Conservation (phyloP, 192 early-diverging fungal species). For the Coemansia sp. region DNA sequence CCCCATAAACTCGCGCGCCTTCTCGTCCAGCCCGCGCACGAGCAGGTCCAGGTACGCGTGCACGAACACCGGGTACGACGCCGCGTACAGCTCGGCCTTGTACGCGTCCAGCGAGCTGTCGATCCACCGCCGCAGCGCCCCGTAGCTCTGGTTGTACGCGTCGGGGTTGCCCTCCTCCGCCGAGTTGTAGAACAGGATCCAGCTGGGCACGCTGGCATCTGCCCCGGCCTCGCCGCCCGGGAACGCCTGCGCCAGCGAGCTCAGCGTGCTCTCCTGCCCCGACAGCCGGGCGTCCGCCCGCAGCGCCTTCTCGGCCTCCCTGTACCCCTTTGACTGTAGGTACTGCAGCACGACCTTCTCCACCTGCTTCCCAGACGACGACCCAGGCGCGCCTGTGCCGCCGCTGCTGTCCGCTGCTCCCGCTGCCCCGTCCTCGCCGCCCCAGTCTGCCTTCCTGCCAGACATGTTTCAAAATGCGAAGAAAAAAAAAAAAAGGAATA, state of each 20-base stretch:
- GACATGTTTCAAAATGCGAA: conserved; percentile 5
- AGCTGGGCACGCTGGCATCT: conserved; percentile 65
- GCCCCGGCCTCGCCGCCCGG: conserved; percentile 50
- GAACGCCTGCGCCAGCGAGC: conserved; percentile 50
- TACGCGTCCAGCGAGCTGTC: conserved; percentile 95
- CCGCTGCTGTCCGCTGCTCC: not conserved
- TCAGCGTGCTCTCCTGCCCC: conserved; percentile 44
- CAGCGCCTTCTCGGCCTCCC: conserved; percentile 66
- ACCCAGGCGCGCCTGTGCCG: not conserved
- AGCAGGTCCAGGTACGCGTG: conserved; percentile 91
- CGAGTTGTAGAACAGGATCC: conserved; percentile 69
- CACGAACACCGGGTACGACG: conserved; percentile 91
- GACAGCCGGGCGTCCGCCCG: conserved; percentile 60
- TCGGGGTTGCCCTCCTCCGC: conserved; percentile 79
- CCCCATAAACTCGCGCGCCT: conserved; percentile 69
- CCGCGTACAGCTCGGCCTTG: conserved; percentile 85
- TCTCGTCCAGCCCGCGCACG: conserved; percentile 41
- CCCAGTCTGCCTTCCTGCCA: not conserved
- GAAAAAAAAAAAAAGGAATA: not conserved
- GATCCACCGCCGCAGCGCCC: conserved; percentile 80
- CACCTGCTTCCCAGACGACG: conserved; percentile 39
- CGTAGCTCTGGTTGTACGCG: conserved; percentile 82
- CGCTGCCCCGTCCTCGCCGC: too few relatives aligned
- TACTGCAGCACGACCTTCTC: conserved; percentile 71
- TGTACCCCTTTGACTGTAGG: conserved; percentile 71